These are phyloP conservation scores for Starmerella stigmatis DNA, from an alignment of 805 yeast genomes.

Conservation along the genomic window DNA sequence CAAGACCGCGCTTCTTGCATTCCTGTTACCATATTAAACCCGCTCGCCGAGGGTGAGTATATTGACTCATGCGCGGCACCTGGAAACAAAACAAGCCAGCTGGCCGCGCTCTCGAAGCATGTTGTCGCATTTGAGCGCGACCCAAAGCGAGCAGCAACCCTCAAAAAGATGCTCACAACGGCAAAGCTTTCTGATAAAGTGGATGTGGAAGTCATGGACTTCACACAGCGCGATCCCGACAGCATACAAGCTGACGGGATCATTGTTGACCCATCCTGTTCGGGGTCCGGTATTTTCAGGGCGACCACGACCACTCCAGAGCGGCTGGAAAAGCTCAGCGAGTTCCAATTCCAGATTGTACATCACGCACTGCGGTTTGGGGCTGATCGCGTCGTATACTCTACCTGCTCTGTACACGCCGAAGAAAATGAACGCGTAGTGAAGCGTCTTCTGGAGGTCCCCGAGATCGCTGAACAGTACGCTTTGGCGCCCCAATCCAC, in stretches of 20 bases:
- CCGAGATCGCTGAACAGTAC: slow-evolving; percentile 59
- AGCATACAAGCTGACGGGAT: slow-evolving; percentile 65
- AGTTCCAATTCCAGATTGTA: slow-evolving; percentile 79
- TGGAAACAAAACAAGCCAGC: slow-evolving; percentile 92
- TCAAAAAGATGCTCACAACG: slow-evolving; percentile 63
- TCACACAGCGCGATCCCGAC: slow-evolving; percentile 48
- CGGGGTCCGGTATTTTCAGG: slow-evolving; percentile 89
- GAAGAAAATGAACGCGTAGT: slow-evolving; percentile 93
- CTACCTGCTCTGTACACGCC: slow-evolving; percentile 91
- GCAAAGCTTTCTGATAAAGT: slow-evolving; percentile 56
- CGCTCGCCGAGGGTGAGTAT: slow-evolving; percentile 37
- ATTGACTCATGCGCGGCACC: slow-evolving; percentile 98
- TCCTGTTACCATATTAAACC: slow-evolving; percentile 75
- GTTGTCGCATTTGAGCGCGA: slow-evolving; percentile 79
- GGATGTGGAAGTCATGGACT: slow-evolving; percentile 43
- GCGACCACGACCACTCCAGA: slow-evolving; percentile 31
- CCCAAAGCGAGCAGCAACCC: slow-evolving; percentile 52
- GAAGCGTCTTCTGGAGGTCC: slow-evolving; percentile 58
- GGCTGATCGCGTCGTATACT: slow-evolving; percentile 72
- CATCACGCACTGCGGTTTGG: slow-evolving; percentile 71
- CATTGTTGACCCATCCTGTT: slow-evolving; percentile 92
- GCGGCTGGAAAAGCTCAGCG: slow-evolving; percentile 62
- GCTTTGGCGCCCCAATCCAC: slow-evolving; percentile 43
- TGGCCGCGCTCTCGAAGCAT: slow-evolving; percentile 51
- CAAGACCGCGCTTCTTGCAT: slow-evolving; percentile 97